These are phyloP conservation scores for Magnolia changhungtana DNA, from an alignment of 164 flowering plant genomes.

Conservation along the genomic window DNA sequence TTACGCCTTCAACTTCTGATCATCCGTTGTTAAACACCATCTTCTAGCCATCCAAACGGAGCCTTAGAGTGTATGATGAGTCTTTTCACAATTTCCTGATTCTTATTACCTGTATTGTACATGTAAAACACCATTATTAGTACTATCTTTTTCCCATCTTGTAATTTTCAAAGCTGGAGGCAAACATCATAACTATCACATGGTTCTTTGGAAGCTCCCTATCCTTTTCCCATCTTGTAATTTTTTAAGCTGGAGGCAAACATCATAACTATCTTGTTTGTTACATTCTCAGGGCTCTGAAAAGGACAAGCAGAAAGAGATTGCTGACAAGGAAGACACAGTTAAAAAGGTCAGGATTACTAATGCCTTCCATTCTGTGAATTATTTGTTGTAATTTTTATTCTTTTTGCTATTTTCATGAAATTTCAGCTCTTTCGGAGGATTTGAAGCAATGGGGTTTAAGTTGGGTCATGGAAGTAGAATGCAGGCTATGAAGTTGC, in stretches of 20 bases:
- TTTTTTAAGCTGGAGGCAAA: neutral
- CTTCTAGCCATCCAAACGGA: too few species aligned
- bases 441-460: constrained; percentile 20
- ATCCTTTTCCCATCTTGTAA: neutral
- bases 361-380: neutral
- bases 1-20: too few species aligned
- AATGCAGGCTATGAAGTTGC: too few species aligned
- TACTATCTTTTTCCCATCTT: neutral
- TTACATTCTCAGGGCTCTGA: constrained; percentile 54
- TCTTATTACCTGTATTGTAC: neutral
- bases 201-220: neutral
- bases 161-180: too few species aligned
- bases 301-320: constrained; percentile 69
- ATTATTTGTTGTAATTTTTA: neutral
- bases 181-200: too few species aligned
- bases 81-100: too few species aligned
- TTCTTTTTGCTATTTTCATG: neutral
- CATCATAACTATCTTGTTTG: neutral
- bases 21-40: too few species aligned
- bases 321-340: constrained; percentile 68
- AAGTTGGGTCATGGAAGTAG: constrained; percentile 9
- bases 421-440: constrained; percentile 30
- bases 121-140: neutral
- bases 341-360: constrained; percentile 57
- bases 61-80: too few species aligned